These are phyloP conservation scores for Penicillium sp. DNA, from an alignment of 2,329 filamentous ascomycete genomes.

Conservation along the genomic window DNA sequence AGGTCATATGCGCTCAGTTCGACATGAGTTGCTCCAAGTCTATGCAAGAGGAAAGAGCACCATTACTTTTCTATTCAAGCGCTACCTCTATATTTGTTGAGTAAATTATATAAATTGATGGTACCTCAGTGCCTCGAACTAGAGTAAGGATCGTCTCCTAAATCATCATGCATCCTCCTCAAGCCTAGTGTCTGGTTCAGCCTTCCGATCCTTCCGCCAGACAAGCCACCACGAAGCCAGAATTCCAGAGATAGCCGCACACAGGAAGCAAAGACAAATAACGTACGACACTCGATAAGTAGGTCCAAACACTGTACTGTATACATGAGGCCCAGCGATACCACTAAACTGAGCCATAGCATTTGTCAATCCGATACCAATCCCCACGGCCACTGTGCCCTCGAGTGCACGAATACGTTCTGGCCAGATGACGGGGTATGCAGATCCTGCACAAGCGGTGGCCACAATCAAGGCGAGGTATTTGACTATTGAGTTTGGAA, in stretches of 20 bases:
- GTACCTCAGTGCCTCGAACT: too few relatives aligned
- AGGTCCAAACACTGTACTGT: conserved; percentile 42
- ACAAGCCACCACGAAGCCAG: conserved; percentile 27
- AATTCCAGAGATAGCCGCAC: conserved; percentile 30
- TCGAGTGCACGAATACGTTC: conserved; percentile 44
- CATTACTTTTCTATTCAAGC: too few relatives aligned
- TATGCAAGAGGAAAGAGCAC: too few relatives aligned
- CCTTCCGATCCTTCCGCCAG: conserved; percentile 17
- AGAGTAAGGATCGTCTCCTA: background rate
- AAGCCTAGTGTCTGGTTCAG: background rate
- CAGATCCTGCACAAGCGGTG: conserved; percentile 39
- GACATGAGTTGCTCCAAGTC: too few relatives aligned
- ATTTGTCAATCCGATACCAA: conserved; percentile 46
- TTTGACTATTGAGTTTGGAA: conserved; percentile 34
- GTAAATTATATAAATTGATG: too few relatives aligned
- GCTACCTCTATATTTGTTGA: too few relatives aligned
- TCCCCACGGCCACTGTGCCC: conserved; percentile 41
- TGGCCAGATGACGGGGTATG: conserved; percentile 47
- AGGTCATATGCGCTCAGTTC: too few relatives aligned
- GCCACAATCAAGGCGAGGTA: conserved; percentile 40
- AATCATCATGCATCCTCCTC: background rate
- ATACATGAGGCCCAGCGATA: conserved; percentile 44
- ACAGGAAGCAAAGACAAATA: conserved; percentile 36
- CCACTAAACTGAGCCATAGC: conserved; percentile 46
- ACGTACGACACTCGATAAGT: conserved; percentile 38